phyloP scores from a whole-genome alignment of 1,284 basidiomycete species.

The Meira nashicola region DNA sequence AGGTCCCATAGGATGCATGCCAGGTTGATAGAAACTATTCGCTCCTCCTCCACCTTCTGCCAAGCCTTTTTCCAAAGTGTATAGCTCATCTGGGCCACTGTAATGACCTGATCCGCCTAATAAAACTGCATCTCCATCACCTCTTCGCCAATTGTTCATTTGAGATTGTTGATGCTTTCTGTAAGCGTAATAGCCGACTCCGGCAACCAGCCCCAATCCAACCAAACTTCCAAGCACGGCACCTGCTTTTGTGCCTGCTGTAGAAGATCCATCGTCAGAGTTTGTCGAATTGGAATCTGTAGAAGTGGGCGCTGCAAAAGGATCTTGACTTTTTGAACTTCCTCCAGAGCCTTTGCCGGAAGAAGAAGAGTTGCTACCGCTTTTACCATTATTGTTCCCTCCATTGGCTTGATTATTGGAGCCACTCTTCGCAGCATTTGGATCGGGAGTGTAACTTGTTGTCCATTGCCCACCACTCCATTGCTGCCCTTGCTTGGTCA shows the following conservation, averaged over 20 bases:
- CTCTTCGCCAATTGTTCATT: constrained; percentile 21
- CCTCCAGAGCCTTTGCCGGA: not conserved
- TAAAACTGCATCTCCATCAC: constrained; percentile 25
- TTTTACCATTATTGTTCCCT: constrained; percentile 5
- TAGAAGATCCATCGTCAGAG: not conserved
- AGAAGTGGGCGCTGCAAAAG: not conserved
- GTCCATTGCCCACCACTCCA: constrained; percentile 36
- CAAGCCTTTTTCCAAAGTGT: constrained; percentile 28
- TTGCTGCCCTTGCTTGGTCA: constrained; percentile 17
- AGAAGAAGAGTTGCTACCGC: not conserved
- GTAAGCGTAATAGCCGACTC: constrained; percentile 34
- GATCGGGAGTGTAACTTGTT: constrained; percentile 34
- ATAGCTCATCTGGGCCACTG: constrained; percentile 20
- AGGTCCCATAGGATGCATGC: constrained; percentile 7
- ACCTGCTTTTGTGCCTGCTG: constrained; percentile 33
- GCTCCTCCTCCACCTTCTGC: not conserved
- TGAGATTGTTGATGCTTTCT: constrained; percentile 22
- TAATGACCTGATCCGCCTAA: constrained; percentile 20
- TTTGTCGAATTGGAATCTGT: not conserved
- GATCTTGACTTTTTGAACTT: not conserved
- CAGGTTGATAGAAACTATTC: not conserved
- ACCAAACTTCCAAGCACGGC: constrained; percentile 34
- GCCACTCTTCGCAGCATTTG: constrained; percentile 13
- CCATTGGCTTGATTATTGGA: constrained; percentile 2
- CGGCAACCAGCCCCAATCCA: constrained; percentile 36